Evolutionary conservation across 768 basidiomycete genomes (phyloP).

Genomic region (Tricholoma terreum): DNA sequence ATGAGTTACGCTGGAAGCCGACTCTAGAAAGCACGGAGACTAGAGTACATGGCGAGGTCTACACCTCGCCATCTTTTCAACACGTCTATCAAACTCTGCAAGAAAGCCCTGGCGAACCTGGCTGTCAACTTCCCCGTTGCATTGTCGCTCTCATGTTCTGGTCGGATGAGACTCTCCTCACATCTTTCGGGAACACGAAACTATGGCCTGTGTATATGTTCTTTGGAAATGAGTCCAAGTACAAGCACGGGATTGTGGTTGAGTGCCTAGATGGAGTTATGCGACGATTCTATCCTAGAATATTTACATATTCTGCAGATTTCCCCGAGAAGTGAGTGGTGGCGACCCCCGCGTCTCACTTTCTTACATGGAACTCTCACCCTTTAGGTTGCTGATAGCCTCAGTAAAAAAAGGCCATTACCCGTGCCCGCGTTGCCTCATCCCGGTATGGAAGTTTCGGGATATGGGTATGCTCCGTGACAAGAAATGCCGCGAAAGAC

Average conservation of each 20-base stretch:
- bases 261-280: constrained; percentile 16
- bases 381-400: constrained; percentile 17
- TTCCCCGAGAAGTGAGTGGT: constrained; percentile 25
- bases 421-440: constrained; percentile 29
- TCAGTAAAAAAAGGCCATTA: constrained; percentile 25
- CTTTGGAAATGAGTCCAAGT: too few relatives aligned
- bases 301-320: too few relatives aligned
- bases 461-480: neutral
- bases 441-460: constrained; percentile 4
- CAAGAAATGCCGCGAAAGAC: neutral
- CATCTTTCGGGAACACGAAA: constrained; percentile 25
- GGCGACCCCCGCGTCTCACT: neutral
- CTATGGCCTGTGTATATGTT: constrained; percentile 34
- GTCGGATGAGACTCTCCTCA: constrained; percentile 28
- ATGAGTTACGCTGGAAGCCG: too few relatives aligned
- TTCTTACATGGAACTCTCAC: neutral
- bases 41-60: constrained; percentile 16
- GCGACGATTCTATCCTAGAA: too few relatives aligned
- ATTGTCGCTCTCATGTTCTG: too few relatives aligned
- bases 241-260: constrained; percentile 19
- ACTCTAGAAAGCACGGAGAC: neutral
- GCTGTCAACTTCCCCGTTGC: too few relatives aligned
- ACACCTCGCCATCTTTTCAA: constrained; percentile 12
- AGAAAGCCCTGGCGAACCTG: too few relatives aligned
- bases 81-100: constrained; percentile 5